phyloP scores from a whole-genome alignment of 192 early-diverging fungal species.

The Backusella liffmaniae region DNA sequence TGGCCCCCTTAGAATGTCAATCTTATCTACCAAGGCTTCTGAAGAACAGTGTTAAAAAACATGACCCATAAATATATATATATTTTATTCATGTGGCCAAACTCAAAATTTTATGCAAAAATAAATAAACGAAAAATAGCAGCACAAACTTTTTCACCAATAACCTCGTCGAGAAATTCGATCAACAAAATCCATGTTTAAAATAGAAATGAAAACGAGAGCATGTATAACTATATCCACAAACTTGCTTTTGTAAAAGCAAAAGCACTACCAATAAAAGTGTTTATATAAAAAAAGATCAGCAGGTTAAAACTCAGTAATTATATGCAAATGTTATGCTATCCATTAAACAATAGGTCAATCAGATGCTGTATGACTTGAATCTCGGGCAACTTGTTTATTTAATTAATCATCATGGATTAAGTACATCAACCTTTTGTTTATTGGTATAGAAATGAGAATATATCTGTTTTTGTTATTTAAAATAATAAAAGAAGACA shows the following conservation, averaged over 20 bases:
- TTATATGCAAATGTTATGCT: neutral
- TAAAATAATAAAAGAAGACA: neutral
- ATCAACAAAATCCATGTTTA: neutral
- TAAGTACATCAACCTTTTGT: neutral
- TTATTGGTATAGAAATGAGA: too few relatives aligned
- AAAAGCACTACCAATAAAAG: neutral
- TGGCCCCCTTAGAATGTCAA: too few relatives aligned
- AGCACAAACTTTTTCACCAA: too few relatives aligned
- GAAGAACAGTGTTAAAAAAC: too few relatives aligned
- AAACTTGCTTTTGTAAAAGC: neutral
- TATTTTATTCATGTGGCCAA: too few relatives aligned
- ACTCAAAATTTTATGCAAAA: too few relatives aligned
- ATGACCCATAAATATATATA: too few relatives aligned
- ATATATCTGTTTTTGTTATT: too few relatives aligned
- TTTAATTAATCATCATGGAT: neutral
- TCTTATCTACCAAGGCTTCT: too few relatives aligned
- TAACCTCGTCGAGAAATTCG: neutral
- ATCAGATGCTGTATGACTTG: neutral
- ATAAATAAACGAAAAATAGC: too few relatives aligned
- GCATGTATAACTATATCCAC: neutral
- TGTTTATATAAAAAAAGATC: neutral
- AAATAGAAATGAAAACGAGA: neutral
- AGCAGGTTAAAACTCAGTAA: neutral
- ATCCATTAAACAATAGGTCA: neutral
- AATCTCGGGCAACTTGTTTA: neutral